Conservation (phyloP, 1,139 yeast genomes). For the Arxiozyma slooffiae region DNA sequence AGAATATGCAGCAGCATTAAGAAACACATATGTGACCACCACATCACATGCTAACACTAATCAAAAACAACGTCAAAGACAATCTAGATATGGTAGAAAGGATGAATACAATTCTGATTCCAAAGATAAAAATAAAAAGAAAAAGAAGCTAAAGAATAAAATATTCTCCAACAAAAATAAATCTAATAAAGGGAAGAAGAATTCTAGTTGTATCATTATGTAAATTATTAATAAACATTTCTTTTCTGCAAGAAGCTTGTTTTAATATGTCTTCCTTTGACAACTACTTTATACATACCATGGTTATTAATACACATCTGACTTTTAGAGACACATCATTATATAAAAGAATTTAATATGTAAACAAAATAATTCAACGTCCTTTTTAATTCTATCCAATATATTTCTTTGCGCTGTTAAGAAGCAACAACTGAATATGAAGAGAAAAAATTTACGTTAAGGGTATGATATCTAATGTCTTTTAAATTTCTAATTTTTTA, state of each 20-base stretch:
- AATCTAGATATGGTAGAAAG: conserved; percentile 32
- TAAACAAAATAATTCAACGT: background rate
- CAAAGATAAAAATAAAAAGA: conserved; percentile 16
- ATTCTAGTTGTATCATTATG: conserved; percentile 7
- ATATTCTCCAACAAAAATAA: background rate
- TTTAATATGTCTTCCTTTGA: background rate
- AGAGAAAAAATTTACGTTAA: no score
- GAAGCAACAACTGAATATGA: no score
- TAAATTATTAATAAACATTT: background rate
- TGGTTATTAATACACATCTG: background rate
- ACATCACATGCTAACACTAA: background rate
- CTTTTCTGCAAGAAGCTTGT: background rate
- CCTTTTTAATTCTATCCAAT: background rate
- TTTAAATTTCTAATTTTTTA: no score
- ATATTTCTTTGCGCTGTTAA: background rate
- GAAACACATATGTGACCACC: conserved; percentile 9
- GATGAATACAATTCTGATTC: conserved; percentile 36
- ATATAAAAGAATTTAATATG: no score
- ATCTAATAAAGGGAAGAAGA: conserved; percentile 1
- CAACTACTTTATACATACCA: background rate
- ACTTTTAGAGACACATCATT: background rate
- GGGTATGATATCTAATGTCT: background rate
- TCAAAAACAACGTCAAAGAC: conserved; percentile 8
- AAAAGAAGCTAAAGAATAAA: background rate
- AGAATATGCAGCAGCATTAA: conserved; percentile 15